Conservation (phyloP, 2,329 filamentous ascomycete species). For the Lanzia echinophila region DNA sequence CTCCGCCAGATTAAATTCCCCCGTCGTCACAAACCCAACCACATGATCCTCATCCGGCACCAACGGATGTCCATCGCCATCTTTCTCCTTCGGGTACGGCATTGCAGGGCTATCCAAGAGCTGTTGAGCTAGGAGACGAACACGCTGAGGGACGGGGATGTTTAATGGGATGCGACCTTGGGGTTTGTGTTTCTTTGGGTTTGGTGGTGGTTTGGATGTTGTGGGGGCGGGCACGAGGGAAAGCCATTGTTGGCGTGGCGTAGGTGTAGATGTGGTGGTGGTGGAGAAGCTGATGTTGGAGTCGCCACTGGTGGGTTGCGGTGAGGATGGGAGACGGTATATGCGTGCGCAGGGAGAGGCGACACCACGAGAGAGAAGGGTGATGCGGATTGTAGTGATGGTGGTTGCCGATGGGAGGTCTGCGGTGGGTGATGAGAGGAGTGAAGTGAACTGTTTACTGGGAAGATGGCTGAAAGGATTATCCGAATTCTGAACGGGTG, state of each 20-base stretch:
- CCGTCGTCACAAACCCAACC: constrained; percentile 85
- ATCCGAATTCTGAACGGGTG: neutral
- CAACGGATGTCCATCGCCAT: constrained; percentile 47
- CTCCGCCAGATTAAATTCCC: constrained; percentile 71
- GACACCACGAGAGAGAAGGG: constrained; percentile 62
- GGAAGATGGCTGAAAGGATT: constrained; percentile 17
- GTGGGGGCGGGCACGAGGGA: constrained; percentile 38
- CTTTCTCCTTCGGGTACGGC: constrained; percentile 31
- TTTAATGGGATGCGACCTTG: constrained; percentile 24
- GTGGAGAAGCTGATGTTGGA: neutral
- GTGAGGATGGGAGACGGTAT: constrained; percentile 62
- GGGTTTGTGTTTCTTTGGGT: constrained; percentile 18
- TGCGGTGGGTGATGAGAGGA: constrained; percentile 19
- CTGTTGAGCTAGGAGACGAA: constrained; percentile 40
- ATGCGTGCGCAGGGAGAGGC: constrained; percentile 69
- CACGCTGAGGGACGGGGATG: constrained; percentile 27
- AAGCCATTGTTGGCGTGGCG: constrained; percentile 66
- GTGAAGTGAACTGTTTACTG: constrained; percentile 16
- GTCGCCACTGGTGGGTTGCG: constrained; percentile 33
- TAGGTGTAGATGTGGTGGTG: constrained; percentile 28
- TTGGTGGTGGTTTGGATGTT: constrained; percentile 20
- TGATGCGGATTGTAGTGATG: constrained; percentile 58
- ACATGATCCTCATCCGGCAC: constrained; percentile 72
- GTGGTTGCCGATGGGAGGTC: constrained; percentile 32
- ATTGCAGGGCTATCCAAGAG: constrained; percentile 39